Evolutionary conservation across 1,284 basidiomycete species (phyloP).

Genomic region (Tilletiopsis washingtonensis): DNA sequence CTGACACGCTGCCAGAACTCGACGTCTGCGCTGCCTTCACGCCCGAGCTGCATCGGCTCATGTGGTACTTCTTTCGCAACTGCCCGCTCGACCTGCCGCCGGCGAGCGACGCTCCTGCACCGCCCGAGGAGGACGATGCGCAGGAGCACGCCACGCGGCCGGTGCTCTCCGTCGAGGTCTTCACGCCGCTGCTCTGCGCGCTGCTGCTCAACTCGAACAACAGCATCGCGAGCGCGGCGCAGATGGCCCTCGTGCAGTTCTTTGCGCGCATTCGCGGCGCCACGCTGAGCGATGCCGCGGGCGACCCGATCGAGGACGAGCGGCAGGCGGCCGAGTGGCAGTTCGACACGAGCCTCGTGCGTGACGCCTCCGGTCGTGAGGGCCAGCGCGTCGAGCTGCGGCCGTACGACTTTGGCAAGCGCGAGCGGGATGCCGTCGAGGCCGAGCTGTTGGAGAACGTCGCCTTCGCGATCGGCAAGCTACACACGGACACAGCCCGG

Average conservation of each 20-base stretch:
- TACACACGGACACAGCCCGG: constrained; percentile 1
- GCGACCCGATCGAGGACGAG: constrained; percentile 8
- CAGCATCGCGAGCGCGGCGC: constrained; percentile 64
- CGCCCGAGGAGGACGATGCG: neutral
- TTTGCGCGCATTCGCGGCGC: constrained; percentile 53
- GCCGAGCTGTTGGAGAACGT: constrained; percentile 43
- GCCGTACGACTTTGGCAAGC: constrained; percentile 32
- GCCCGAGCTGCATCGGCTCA: constrained; percentile 67
- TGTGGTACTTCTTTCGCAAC: constrained; percentile 91
- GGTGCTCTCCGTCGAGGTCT: constrained; percentile 68
- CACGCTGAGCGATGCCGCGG: neutral
- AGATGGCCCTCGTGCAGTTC: constrained; percentile 69
- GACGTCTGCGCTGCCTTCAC: constrained; percentile 84
- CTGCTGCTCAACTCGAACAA: constrained; percentile 73
- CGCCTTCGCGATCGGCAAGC: constrained; percentile 30
- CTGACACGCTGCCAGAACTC: constrained; percentile 58
- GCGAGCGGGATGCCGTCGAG: constrained; percentile 23
- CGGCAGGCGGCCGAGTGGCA: constrained; percentile 9
- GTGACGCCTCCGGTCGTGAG: constrained; percentile 38
- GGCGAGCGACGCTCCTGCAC: constrained; percentile 17
- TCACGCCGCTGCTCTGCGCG: constrained; percentile 84
- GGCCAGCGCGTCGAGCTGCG: constrained; percentile 33
- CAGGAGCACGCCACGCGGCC: constrained; percentile 46
- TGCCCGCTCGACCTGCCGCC: constrained; percentile 32
- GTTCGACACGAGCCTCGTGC: constrained; percentile 23